phyloP scores from a whole-genome alignment of 2,329 filamentous ascomycete species.

The Truncatella angustata region DNA sequence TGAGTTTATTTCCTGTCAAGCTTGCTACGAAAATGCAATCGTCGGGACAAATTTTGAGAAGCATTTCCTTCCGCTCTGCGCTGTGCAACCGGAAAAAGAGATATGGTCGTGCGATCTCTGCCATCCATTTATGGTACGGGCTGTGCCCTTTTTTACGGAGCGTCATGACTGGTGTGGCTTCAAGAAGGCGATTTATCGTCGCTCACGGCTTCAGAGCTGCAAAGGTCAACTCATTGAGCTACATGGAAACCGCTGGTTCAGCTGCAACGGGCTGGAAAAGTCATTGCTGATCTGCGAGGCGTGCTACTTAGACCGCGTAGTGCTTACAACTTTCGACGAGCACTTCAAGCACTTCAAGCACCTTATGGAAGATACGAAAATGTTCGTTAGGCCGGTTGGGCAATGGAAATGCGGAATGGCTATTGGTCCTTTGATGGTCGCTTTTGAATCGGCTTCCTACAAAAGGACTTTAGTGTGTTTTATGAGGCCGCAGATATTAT shows the following conservation, averaged over 20 bases:
- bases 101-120: background rate
- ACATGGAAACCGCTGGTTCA: background rate
- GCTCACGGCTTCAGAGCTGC: background rate
- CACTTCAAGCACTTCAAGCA: conserved; percentile 2
- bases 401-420: background rate
- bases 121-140: background rate
- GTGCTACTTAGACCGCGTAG: conserved; percentile 6
- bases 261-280: background rate
- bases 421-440: background rate
- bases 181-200: background rate
- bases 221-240: background rate
- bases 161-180: background rate
- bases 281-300: conserved; percentile 4
- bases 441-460: background rate
- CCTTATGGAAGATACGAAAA: background rate
- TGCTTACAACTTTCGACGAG: background rate
- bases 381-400: background rate
- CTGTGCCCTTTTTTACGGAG: background rate
- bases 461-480: conserved; percentile 4
- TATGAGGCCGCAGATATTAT: background rate
- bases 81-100: background rate
- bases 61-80: background rate
- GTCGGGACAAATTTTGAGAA: background rate
- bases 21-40: conserved; percentile 8
- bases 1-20: background rate